Evolutionary conservation across 208 protist genomes (phyloP).

Genomic region (Crithidia sp.): DNA sequence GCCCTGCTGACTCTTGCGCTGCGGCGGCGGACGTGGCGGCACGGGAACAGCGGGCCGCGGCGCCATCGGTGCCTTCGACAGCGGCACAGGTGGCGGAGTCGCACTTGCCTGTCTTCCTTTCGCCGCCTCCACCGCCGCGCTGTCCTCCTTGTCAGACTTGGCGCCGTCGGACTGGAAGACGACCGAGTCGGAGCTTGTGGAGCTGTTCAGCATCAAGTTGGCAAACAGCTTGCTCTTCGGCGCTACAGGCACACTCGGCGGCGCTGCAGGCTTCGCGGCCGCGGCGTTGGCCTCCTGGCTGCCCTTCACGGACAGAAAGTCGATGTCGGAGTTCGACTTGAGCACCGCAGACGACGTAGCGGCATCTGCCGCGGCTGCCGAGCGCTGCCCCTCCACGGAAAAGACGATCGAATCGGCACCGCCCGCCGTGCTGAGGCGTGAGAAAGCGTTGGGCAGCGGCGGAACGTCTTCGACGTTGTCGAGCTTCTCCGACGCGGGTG

Average conservation of each 20-base stretch:
- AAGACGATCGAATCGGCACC: conserved; percentile 18
- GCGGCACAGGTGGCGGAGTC: neutral
- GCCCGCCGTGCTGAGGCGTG: conserved; percentile 5
- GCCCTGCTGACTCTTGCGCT: neutral
- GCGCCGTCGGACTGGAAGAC: conserved; percentile 13
- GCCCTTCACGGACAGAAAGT: conserved; percentile 1
- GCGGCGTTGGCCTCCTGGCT: neutral
- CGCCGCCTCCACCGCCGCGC: neutral
- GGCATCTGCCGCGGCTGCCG: neutral
- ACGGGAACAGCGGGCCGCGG: neutral
- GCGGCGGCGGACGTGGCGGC: conserved; percentile 7
- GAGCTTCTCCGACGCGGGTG: conserved; percentile 7
- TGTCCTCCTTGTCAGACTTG: conserved; percentile 12
- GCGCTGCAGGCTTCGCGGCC: neutral
- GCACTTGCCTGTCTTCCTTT: neutral
- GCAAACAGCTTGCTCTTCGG: conserved; percentile 16
- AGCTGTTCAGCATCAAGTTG: conserved; percentile 23
- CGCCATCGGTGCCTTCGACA: neutral
- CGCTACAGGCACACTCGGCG: neutral
- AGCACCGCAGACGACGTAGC: neutral
- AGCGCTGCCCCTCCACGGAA: neutral
- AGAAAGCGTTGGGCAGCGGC: conserved; percentile 12
- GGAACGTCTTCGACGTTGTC: conserved; percentile 35
- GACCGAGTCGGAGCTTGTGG: conserved; percentile 20
- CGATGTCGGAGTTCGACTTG: conserved; percentile 12